Evolutionary conservation across 2,329 filamentous ascomycete species (phyloP), one percentile per base, ranked within the genome.

Genomic region (Corynespora cassiicola): DNA sequence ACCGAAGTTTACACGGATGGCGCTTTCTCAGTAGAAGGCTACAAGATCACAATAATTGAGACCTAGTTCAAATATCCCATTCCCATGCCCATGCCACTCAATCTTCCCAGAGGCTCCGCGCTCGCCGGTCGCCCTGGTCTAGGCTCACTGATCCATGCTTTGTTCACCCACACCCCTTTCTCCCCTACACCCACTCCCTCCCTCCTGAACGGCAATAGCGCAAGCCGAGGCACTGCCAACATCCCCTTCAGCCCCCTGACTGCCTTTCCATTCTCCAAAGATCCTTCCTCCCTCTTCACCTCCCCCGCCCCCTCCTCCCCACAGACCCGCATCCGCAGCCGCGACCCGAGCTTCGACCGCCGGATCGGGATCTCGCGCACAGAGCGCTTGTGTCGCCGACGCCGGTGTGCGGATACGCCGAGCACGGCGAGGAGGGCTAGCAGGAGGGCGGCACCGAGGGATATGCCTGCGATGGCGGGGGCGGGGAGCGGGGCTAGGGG

Each of bases 81-180:
- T 11, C 54, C 54, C 37, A 51, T 29, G 15, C 52, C 54, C 52
- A 60, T 58, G 24, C 52, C 56, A 52, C 52, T 58, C 38, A 58
- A 37, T 27, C 56, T 38, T 11, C 52, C 54, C 27, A 58, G 33
- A 11, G 56, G 51, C 49, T 58, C 54, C 38, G 53, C 56, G 45
- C 51, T 54, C 4, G 11, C 26, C 26, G 54, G 54, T 25, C 54
- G 42, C 19, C 29, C 33, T 7, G 54, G 56, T 11, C 39, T 46
- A 12, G 50, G 52, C n/a, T n/a, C 43, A 32, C 49, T 43, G 12
- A 54, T 50, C 15, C 7, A 28, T 5, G 11, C 36, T 31, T 44
- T 47, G 20, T 25, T 39, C 28, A 40, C 31, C 45, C 45, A 47
- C 15, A 36, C 40, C 17, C 36, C 48, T 11, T 16, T 27, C 12